phyloP scores from a whole-genome alignment of 306 rosid genomes.

The Trifolium fragiferum region DNA sequence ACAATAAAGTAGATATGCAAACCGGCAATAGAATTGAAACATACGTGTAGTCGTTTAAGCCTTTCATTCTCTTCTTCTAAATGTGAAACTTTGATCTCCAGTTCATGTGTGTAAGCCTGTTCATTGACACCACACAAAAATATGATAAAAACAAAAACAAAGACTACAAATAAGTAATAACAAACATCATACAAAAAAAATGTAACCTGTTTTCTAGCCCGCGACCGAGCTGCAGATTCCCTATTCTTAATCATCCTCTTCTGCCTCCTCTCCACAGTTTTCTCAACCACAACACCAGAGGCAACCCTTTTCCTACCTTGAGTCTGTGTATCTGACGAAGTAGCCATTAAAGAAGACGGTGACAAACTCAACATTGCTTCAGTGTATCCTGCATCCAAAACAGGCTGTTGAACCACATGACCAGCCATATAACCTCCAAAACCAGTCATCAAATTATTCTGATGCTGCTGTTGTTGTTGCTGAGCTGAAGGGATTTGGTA shows the following conservation, averaged over 20 bases:
- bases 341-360: slow-evolving; percentile 74
- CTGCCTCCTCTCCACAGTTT: slow-evolving; percentile 88
- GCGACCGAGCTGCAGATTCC: slow-evolving; percentile 97
- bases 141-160: not conserved
- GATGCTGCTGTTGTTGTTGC: slow-evolving; percentile 43
- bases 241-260: slow-evolving; percentile 97
- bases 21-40: slow-evolving; percentile 43
- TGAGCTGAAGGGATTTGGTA: slow-evolving; percentile 56
- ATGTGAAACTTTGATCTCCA: slow-evolving; percentile 84
- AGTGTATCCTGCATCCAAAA: slow-evolving; percentile 67
- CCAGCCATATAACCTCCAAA: slow-evolving; percentile 67
- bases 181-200: slow-evolving; percentile 7
- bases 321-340: slow-evolving; percentile 71
- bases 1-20: slow-evolving; percentile 29
- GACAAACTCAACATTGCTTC: slow-evolving; percentile 61
- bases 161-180: slow-evolving; percentile 30
- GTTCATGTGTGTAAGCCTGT: slow-evolving; percentile 95
- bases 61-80: slow-evolving; percentile 95
- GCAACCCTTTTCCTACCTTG: slow-evolving; percentile 78
- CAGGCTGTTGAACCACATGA: slow-evolving; percentile 63
- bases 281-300: slow-evolving; percentile 76
- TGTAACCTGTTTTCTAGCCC: slow-evolving; percentile 93
- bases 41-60: slow-evolving; percentile 79
- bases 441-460: slow-evolving; percentile 59
- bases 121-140: slow-evolving; percentile 35